A percentile compares a stretch with the other conserved stretches of the same genome.
phyloP scores from a whole-genome alignment of 2,329 filamentous ascomycete species.

The Pestalotiopsis sp. region DNA sequence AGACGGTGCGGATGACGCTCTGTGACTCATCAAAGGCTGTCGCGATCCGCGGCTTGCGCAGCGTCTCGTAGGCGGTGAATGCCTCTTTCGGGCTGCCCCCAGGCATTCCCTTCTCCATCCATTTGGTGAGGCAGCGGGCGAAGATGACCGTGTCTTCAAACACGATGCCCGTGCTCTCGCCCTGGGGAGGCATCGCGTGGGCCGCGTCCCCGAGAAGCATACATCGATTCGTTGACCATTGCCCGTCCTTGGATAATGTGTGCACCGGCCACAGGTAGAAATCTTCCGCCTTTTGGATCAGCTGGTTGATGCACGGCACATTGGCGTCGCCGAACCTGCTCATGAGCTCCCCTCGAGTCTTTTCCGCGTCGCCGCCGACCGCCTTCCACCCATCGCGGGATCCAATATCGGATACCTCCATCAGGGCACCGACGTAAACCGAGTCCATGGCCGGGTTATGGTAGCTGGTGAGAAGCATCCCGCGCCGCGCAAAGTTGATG shows the following conservation, averaged over 20 bases:
- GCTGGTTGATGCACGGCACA: slow-evolving; percentile 4
- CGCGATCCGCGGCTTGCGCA: slow-evolving; percentile 15
- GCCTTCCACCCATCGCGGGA: slow-evolving; percentile 16
- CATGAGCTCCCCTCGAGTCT: slow-evolving; percentile 11
- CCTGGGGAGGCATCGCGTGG: slow-evolving; percentile 16
- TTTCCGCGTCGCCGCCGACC: slow-evolving; percentile 15
- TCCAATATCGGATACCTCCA: slow-evolving; percentile 12
- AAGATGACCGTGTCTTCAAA: slow-evolving; percentile 16
- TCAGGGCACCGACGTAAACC: slow-evolving; percentile 15
- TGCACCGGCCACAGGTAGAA: slow-evolving; percentile 15
- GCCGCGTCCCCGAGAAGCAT: slow-evolving; percentile 15
- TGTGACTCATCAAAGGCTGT: slow-evolving; percentile 14
- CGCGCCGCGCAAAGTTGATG: slow-evolving; percentile 14
- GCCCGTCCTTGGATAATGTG: slow-evolving; percentile 14
- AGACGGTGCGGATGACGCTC: slow-evolving; percentile 7
- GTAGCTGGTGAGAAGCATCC: slow-evolving; percentile 15
- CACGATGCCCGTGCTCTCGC: slow-evolving; percentile 15
- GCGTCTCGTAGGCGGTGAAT: slow-evolving; percentile 8
- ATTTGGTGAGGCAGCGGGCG: slow-evolving; percentile 12
- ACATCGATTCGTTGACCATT: slow-evolving; percentile 11
- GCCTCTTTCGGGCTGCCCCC: slow-evolving; percentile 10
- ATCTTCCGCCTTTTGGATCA: slow-evolving; percentile 8
- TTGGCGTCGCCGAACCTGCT: slow-evolving; percentile 13
- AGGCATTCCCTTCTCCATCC: slow-evolving; percentile 14
- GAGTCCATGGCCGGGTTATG: slow-evolving; percentile 14